Evolutionary conservation across 2,329 filamentous ascomycete genomes (phyloP), one percentile per base, ranked within the genome.

Genomic region (Neofusicoccum ribis): DNA sequence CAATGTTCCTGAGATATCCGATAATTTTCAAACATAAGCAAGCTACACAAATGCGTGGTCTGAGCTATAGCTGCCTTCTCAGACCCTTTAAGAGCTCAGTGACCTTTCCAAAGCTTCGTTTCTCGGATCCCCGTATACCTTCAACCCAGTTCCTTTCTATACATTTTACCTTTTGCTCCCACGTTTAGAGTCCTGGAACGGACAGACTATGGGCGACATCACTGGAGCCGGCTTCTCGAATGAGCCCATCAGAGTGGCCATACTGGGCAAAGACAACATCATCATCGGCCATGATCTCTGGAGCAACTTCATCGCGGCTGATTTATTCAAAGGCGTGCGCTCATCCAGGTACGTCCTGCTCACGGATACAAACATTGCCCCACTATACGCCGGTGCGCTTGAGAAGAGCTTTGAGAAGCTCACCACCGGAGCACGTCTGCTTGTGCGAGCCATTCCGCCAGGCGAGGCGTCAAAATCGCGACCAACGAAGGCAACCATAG

Each of bases 281-380:
- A 84, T 97, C 69, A 89, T 97, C 73, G 92, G 97, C 76, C 92
- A 96, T 76, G 92, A 90, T 69, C 86, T 99, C 65, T 97, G 93
- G 92, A 86, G 89, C 68, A 85, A 85, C 74, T 95, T 91, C 76
- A 89, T 98, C 68, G 88, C 89, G 62, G 81, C 88, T 70, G 94
- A 99, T 79, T 84, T 99, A 65, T 83, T 98, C 68, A 80, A 85
- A 64, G 91, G 90, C 75, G 83, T 95, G 67, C 79, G 86, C 59
- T 95, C 93, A 20, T 96, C 93, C 17, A 98, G 94, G 67, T 99
- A 98, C 77, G 90, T 98, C 66, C 89, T 99, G 67, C 91, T 99
- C 73, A 98, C 95, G 77, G 95, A 99, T 80, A 96, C 93, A 50
- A 98, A 98, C 76, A 87, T 99, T 67, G 87, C 86, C 67, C 85